Evolutionary conservation across 345 rosid species (phyloP).

Genomic region (Laguncularia racemosa): DNA sequence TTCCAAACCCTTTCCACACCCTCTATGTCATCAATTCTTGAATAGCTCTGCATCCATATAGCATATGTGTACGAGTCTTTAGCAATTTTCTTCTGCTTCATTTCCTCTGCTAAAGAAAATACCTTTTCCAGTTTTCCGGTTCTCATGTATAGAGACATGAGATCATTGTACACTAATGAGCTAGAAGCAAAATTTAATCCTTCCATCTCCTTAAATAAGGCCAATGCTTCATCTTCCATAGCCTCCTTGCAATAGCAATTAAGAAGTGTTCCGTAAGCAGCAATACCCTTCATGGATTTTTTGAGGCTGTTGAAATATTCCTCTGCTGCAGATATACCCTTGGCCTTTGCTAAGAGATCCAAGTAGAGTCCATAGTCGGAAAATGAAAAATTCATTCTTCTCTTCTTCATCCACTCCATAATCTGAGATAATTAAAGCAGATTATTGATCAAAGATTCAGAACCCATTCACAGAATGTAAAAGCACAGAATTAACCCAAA

Average conservation of each 20-base stretch:
- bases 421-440: slow-evolving; percentile 25
- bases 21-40: slow-evolving; percentile 37
- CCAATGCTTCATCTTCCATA: slow-evolving; percentile 41
- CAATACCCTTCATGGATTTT: slow-evolving; percentile 20
- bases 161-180: slow-evolving; percentile 42
- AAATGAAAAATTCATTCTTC: slow-evolving; percentile 29
- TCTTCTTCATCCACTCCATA: slow-evolving; percentile 79
- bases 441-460: neutral
- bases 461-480: too few species aligned
- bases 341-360: slow-evolving; percentile 53
- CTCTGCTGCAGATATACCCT: slow-evolving; percentile 60
- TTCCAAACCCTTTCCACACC: slow-evolving; percentile 38
- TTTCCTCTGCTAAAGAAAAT: slow-evolving; percentile 29
- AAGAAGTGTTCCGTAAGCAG: slow-evolving; percentile 48
- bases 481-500: too few species aligned
- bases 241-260: slow-evolving; percentile 50
- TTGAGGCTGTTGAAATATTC: slow-evolving; percentile 37
- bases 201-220: slow-evolving; percentile 50
- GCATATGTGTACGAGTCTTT: slow-evolving; percentile 23
- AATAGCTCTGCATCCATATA: slow-evolving; percentile 56
- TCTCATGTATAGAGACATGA: slow-evolving; percentile 47
- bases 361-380: slow-evolving; percentile 38
- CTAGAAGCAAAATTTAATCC: slow-evolving; percentile 25
- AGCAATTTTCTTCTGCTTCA: slow-evolving; percentile 44
- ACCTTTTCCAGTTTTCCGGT: slow-evolving; percentile 55